phyloP scores from a whole-genome alignment of 2,329 filamentous ascomycete species.

The Hypocrella siamensis region DNA sequence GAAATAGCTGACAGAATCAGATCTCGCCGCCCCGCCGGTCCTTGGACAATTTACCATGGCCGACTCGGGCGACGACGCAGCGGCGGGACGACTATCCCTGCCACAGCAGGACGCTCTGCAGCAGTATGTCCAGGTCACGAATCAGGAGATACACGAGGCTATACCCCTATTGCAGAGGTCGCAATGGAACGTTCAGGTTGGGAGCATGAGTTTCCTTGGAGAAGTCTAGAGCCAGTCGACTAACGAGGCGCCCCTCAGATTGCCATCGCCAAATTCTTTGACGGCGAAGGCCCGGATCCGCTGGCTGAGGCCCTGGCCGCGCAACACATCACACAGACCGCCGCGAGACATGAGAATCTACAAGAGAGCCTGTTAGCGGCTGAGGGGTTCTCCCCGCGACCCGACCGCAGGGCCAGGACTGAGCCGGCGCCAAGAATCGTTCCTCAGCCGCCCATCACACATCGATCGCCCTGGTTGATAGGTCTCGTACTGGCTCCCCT shows the following conservation, averaged over 20 bases:
- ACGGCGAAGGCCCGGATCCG: constrained; percentile 76
- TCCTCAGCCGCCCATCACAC: constrained; percentile 54
- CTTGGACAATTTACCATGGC: constrained; percentile 12
- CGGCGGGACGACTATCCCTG: constrained; percentile 55
- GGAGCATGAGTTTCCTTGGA: constrained; percentile 4
- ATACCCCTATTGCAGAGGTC: constrained; percentile 68
- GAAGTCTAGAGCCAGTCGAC: neutral
- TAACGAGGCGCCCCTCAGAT: constrained; percentile 40
- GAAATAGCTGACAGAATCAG: too few relatives aligned
- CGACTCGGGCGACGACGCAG: constrained; percentile 28
- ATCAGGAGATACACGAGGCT: constrained; percentile 63
- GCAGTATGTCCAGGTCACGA: constrained; percentile 77
- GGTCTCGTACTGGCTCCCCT: constrained; percentile 71
- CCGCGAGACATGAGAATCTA: constrained; percentile 58
- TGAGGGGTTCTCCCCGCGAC: constrained; percentile 8
- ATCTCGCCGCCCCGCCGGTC: too few relatives aligned
- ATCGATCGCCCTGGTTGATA: constrained; percentile 60
- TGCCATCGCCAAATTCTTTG: constrained; percentile 93
- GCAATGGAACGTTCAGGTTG: constrained; percentile 89
- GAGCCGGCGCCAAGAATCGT: constrained; percentile 74
- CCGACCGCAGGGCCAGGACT: constrained; percentile 18
- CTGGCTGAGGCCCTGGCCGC: constrained; percentile 60
- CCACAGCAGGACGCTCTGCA: constrained; percentile 73
- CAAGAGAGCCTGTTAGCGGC: constrained; percentile 37
- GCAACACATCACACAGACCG: constrained; percentile 44